These are phyloP conservation scores for Intubia oerlemansii DNA, from an alignment of 2,329 filamentous ascomycete genomes.

Conservation along the genomic window DNA sequence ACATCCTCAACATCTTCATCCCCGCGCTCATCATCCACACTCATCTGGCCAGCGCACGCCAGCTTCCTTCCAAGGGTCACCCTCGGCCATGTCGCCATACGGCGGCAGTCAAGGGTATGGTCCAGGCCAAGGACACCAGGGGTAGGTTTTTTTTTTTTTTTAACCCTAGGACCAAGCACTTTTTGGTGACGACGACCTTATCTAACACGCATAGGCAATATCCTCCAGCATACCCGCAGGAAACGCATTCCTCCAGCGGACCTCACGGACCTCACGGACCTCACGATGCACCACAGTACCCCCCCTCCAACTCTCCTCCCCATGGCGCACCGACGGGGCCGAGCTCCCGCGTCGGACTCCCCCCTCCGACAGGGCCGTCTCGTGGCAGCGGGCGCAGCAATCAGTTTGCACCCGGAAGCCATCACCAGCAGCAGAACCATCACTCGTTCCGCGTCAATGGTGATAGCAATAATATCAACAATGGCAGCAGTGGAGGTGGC, in stretches of 20 bases:
- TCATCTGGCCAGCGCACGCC: too few relatives aligned
- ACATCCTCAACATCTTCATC: constrained; percentile 3
- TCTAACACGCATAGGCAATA: constrained; percentile 30
- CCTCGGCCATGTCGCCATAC: constrained; percentile 20
- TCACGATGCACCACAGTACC: constrained; percentile 25
- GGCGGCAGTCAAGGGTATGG: constrained; percentile 18
- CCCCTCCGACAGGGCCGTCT: constrained; percentile 24
- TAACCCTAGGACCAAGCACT: not conserved
- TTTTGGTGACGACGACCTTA: not conserved
- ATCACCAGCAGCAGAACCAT: too few relatives aligned
- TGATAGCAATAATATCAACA: constrained; percentile 40
- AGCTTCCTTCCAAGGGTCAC: constrained; percentile 24
- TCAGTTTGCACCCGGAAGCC: constrained; percentile 26
- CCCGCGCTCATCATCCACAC: constrained; percentile 13
- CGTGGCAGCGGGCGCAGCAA: constrained; percentile 38
- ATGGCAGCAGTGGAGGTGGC: constrained; percentile 35
- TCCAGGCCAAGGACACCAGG: constrained; percentile 16
- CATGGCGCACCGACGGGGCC: constrained; percentile 37
- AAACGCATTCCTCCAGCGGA: too few relatives aligned
- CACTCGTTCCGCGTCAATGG: too few relatives aligned
- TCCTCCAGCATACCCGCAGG: constrained; percentile 33
- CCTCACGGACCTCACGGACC: too few relatives aligned
- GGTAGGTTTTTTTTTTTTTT: constrained; percentile 15
- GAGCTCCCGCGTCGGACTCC: constrained; percentile 27
- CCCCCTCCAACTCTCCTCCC: constrained; percentile 30